Evolutionary conservation across 495 filamentous ascomycete genomes (phyloP).

Genomic region (Achaetomiella virescens): DNA sequence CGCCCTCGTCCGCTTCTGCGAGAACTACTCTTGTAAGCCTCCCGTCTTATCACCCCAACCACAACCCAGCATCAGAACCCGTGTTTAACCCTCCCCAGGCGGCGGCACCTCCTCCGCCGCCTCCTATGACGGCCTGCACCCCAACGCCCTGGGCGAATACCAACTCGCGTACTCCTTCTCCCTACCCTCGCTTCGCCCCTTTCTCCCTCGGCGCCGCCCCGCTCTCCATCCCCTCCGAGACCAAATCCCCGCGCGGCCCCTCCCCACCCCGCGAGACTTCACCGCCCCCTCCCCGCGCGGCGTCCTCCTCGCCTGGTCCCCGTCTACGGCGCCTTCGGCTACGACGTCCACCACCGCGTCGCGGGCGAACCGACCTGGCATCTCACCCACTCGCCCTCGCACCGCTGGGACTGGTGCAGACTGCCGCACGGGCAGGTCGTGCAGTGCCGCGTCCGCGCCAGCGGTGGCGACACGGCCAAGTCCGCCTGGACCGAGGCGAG

Average conservation of each 20-base stretch:
- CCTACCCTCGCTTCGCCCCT: constrained; percentile 10
- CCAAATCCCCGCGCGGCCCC: constrained; percentile 10
- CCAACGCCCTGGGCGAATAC: constrained; percentile 31
- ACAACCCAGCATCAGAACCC: background rate
- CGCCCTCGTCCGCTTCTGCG: constrained; percentile 20
- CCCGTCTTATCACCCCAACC: background rate
- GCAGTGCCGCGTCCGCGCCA: constrained; percentile 18
- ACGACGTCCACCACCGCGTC: constrained; percentile 16
- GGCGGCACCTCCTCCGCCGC: constrained; percentile 17
- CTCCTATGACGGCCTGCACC: constrained; percentile 36
- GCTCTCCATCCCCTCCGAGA: constrained; percentile 18
- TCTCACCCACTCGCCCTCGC: background rate
- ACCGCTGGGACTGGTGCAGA: constrained; percentile 5
- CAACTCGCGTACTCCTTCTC: constrained; percentile 27
- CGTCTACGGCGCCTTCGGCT: constrained; percentile 25
- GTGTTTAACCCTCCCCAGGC: constrained; percentile 10
- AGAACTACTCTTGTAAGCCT: constrained; percentile 26
- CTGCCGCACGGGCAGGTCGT: background rate
- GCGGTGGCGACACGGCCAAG: constrained; percentile 12
- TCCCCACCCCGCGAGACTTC: constrained; percentile 11
- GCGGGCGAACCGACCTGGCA: background rate
- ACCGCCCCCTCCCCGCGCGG: constrained; percentile 11
- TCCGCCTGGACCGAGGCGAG: constrained; percentile 12
- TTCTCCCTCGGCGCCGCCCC: constrained; percentile 14
- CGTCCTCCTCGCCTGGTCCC: constrained; percentile 19